phyloP scores from a whole-genome alignment of 129 eudicot genomes.

The Daucus carota region DH1_v3.0 NC_030389.2:31379001-31379500 shows the following conservation, averaged over 20 bases:
- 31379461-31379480: too few relatives aligned
- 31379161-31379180: neutral
- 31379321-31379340: neutral
- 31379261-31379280: neutral
- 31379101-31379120: neutral
- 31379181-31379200: neutral
- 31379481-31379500: too few relatives aligned
- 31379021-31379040: neutral
- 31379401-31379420: neutral
- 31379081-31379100: neutral
- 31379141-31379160: neutral
- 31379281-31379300: neutral
- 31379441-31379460: too few relatives aligned
- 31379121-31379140: neutral
- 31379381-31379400: neutral
- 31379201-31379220: neutral
- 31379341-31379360: neutral
- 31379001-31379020: neutral
- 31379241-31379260: neutral
- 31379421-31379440: neutral
- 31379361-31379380: neutral
- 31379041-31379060: slow-evolving; percentile 12
- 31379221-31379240: neutral
- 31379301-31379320: neutral
- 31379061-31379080: slow-evolving; percentile 17